Evolutionary conservation across 129 eudicot genomes (phyloP), one percentile per base, ranked within the genome.

Genomic region (Saussurea involucrata): DNA sequence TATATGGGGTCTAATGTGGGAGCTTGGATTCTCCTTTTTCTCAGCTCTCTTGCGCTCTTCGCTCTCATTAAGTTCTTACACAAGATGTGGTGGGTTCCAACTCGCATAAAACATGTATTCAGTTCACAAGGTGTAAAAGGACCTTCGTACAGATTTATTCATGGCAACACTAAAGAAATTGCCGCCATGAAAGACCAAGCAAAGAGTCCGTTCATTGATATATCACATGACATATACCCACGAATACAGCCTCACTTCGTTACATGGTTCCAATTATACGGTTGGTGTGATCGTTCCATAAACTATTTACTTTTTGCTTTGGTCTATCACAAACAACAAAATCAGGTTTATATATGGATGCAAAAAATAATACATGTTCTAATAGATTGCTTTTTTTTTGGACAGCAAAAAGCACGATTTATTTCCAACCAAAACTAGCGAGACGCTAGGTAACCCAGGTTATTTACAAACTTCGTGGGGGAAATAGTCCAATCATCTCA

Each of bases 21-120:
- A 69, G 32, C 69, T 20, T 42, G 55, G 37, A 24, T 25, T 46
- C 40, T 64, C 31, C 24, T 72, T 31, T 42, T 49, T 46, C 68
- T 80, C 24, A 17, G 24, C 24, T 22, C 22, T n/a, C 4, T 78
- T 18, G 12, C 28, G 6, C 29, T 84, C 37, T 49, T 53, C 24
- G 17, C 44, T 76, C 29, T 75, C 17, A 3, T 84, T 31, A 80
- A 40, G 79, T 75, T 79, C 64, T 69, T 84, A 12, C 76, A 80
- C 76, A 37, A 63, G 57, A 31, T 76, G 71, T 86, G 85, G 84
- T 83, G 90, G 90, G 46, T 67, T 40, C 90, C 90, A 25, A 42
- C 24, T 76, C 79, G 53, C n/a, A 22, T 83, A 44, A 73, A 83
- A 69, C 66, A 24, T 25, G 64, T 49, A 15, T 28, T 86, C 81